A percentile compares a stretch with the other conserved stretches of the same genome.
Evolutionary conservation across 768 basidiomycete species (phyloP).

Genomic region (Lactifluus piperatus): DNA sequence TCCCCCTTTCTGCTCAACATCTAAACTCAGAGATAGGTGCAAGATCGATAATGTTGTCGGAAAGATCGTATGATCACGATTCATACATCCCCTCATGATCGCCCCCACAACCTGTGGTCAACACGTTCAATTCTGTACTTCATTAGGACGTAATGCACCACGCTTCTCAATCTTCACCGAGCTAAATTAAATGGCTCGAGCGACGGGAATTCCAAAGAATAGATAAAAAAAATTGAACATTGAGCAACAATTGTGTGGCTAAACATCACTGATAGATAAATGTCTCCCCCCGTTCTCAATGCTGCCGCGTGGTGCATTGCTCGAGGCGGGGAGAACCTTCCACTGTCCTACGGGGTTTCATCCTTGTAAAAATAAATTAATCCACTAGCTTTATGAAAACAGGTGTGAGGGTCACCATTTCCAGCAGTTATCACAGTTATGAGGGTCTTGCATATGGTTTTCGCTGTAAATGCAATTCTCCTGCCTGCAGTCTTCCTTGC

Average conservation of each 20-base stretch:
- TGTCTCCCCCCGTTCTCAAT: background rate
- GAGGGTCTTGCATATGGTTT: background rate
- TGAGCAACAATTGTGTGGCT: background rate
- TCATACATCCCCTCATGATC: no score
- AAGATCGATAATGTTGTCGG: background rate
- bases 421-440: background rate
- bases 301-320: slow-evolving; percentile 2
- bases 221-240: slow-evolving; percentile 1
- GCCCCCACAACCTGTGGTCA: background rate
- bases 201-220: background rate
- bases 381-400: background rate
- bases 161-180: background rate
- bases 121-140: background rate
- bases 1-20: background rate
- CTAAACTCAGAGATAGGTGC: background rate
- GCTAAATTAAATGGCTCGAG: background rate
- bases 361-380: slow-evolving; percentile 3
- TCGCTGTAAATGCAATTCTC: slow-evolving; percentile 5
- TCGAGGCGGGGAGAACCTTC: background rate
- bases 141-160: background rate
- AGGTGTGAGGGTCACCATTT: slow-evolving; percentile 1
- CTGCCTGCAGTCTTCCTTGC: slow-evolving; percentile 1
- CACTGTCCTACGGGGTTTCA: background rate
- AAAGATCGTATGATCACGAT: no score
- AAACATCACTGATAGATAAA: background rate